Conservation (phyloP, 2,329 filamentous ascomycete species). For the Whalleya microplaca region DNA sequence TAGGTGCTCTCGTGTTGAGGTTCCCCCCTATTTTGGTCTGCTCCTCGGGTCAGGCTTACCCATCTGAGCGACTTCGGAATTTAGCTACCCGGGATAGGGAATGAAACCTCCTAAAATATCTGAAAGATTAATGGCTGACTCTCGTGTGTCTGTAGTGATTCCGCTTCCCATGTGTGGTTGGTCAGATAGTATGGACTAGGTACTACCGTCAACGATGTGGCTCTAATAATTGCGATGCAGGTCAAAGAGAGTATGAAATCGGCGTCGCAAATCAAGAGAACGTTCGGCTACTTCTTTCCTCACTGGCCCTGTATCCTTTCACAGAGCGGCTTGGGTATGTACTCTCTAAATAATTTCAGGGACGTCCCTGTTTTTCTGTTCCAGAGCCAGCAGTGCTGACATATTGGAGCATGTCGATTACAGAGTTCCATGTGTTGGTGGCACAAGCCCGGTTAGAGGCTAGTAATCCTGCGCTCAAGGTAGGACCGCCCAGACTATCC, state of each 20-base stretch:
- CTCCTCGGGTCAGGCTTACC: not conserved
- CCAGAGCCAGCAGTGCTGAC: constrained; percentile 12
- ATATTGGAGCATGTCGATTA: constrained; percentile 55
- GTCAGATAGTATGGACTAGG: constrained; percentile 59
- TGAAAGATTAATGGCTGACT: constrained; percentile 27
- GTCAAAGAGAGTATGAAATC: constrained; percentile 55
- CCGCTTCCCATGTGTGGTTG: constrained; percentile 71
- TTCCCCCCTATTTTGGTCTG: constrained; percentile 4
- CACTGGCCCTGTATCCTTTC: constrained; percentile 60
- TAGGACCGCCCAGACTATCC: constrained; percentile 36
- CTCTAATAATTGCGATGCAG: constrained; percentile 41
- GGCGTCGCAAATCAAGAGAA: constrained; percentile 58
- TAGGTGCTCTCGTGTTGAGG: constrained; percentile 9
- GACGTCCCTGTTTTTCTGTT: not conserved
- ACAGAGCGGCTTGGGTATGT: constrained; percentile 53
- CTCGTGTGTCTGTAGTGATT: constrained; percentile 48
- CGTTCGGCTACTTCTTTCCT: constrained; percentile 56
- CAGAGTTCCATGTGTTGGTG: constrained; percentile 61
- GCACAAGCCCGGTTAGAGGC: constrained; percentile 52
- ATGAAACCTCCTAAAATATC: not conserved
- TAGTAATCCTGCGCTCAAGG: constrained; percentile 57
- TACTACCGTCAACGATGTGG: not conserved
- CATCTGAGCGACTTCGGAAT: not conserved
- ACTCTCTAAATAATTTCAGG: not conserved
- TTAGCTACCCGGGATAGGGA: not conserved